Evolutionary conservation across 768 basidiomycete species (phyloP), one percentile per base, ranked within the genome.

Genomic region (Lanmaoa rubissima): DNA sequence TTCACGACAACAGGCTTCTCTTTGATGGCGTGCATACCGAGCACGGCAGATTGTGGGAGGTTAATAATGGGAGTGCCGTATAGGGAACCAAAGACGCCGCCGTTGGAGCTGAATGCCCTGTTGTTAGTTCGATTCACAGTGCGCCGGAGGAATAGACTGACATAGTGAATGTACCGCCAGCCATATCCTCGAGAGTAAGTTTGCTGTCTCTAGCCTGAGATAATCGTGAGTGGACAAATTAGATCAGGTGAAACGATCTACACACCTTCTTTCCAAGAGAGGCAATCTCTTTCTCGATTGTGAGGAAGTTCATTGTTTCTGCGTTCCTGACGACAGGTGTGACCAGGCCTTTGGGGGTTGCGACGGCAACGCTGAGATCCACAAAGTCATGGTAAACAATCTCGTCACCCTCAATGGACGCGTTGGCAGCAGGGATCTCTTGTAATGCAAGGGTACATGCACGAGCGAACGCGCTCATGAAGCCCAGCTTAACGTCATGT

Each of bases 61-160:
- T 98, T 98, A 76, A 98, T 96, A 69, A 99, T 99, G 38, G 96
- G 96, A n/a, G 96, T 99, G 40, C 96, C 96, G 67, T 88, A 97
- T 48, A 99, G 78, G 48, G 93, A 96, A 43, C 96, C 96, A 68
- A 99, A 99, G 70, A 99, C 96, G 65, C 96, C 96, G 44, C 96
- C 97, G 69, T 99, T 99, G 40, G 97, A 98, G 73, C 94, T 96
- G 60, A 24, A 58, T 9, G 8, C n/a, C 6, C 9, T 9, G 12
- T 21, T 2, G 35, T 60, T 39, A 65, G 42, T 51, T 35, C 1
- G 4, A 36, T 55, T 14, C 10, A 12, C 13, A 47, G 19, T n/a
- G n/a, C 4, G 42, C 35, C 26, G 39, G 11, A 55, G 26, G 10
- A 46, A 53, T 35, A 35, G 38, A 77, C 88, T 61, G 63, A 94